Evolutionary conservation across 2,329 filamentous ascomycete species (phyloP).

Genomic region (Botrytis aclada): DNA sequence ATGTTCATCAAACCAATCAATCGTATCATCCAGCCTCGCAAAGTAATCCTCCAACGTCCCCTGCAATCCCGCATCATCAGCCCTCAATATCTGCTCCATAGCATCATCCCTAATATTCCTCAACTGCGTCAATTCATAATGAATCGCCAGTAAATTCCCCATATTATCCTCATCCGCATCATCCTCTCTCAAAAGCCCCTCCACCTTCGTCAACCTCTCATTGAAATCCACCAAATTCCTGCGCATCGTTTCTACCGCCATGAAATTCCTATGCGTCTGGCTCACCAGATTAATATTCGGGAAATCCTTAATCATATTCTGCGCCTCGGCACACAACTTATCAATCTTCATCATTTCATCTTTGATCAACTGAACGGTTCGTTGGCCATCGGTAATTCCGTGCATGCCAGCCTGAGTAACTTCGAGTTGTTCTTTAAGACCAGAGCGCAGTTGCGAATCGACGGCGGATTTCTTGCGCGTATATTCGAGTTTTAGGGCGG

Average conservation of each 20-base stretch:
- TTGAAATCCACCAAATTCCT: slow-evolving; percentile 85
- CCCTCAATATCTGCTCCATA: slow-evolving; percentile 88
- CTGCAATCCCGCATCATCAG: slow-evolving; percentile 70
- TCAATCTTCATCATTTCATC: slow-evolving; percentile 99
- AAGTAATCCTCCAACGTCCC: slow-evolving; percentile 90
- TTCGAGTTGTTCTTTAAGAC: slow-evolving; percentile 87
- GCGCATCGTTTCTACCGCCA: slow-evolving; percentile 90
- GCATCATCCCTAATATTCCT: slow-evolving; percentile 94
- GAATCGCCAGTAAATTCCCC: slow-evolving; percentile 83
- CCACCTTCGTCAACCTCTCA: slow-evolving; percentile 69
- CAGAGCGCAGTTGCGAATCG: slow-evolving; percentile 84
- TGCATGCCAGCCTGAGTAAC: slow-evolving; percentile 91
- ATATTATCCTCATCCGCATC: slow-evolving; percentile 85
- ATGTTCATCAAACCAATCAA: slow-evolving; percentile 96
- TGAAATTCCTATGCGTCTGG: slow-evolving; percentile 94
- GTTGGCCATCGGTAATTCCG: slow-evolving; percentile 83
- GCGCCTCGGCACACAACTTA: slow-evolving; percentile 92
- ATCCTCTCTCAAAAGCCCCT: slow-evolving; percentile 76
- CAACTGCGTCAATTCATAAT: slow-evolving; percentile 88
- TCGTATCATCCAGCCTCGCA: slow-evolving; percentile 75
- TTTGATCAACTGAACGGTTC: slow-evolving; percentile 88
- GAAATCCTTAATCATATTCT: slow-evolving; percentile 97
- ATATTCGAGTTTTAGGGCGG: slow-evolving; percentile 86
- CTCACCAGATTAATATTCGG: slow-evolving; percentile 87
- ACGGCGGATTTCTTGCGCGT: slow-evolving; percentile 88